These are phyloP conservation scores for Pseudogymnoascus sp. DNA, from an alignment of 2,329 filamentous ascomycete genomes.

Conservation along the genomic window DNA sequence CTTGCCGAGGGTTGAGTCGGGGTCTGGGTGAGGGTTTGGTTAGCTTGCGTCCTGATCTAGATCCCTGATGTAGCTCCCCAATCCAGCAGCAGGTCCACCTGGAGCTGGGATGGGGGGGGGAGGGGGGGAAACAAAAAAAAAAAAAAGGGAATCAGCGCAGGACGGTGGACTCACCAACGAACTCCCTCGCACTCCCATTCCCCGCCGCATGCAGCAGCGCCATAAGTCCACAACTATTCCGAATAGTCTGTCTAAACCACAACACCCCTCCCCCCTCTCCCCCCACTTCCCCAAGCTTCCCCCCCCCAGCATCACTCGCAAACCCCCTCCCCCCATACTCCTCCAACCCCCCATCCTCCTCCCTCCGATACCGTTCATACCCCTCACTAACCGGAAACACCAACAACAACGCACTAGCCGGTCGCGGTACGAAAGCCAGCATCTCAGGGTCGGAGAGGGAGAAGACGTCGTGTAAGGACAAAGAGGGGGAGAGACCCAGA, in stretches of 20 bases:
- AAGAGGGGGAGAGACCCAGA: constrained; percentile 65
- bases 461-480: constrained; percentile 85
- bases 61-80: no score
- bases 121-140: neutral
- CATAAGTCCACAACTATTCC: constrained; percentile 88
- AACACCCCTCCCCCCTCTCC: constrained; percentile 59
- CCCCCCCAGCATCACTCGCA: no score
- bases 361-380: constrained; percentile 67
- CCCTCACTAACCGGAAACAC: constrained; percentile 77
- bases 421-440: constrained; percentile 78
- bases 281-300: no score
- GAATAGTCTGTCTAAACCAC: constrained; percentile 94
- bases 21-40: constrained; percentile 20
- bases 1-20: constrained; percentile 37
- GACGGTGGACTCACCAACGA: constrained; percentile 41
- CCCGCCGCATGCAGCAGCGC: constrained; percentile 73
- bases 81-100: neutral
- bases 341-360: constrained; percentile 57
- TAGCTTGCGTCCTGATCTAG: neutral
- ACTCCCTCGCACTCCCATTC: constrained; percentile 62
- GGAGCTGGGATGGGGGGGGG: neutral
- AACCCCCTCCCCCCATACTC: constrained; percentile 52
- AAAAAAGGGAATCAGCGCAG: constrained; percentile 15
- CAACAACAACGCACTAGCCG: constrained; percentile 78
- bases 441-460: constrained; percentile 78